Percentiles rank a stretch among this genome's conserved stretches.
Conservation (phyloP, 192 early-diverging fungal genomes). For the Mortierella alpina region DNA sequence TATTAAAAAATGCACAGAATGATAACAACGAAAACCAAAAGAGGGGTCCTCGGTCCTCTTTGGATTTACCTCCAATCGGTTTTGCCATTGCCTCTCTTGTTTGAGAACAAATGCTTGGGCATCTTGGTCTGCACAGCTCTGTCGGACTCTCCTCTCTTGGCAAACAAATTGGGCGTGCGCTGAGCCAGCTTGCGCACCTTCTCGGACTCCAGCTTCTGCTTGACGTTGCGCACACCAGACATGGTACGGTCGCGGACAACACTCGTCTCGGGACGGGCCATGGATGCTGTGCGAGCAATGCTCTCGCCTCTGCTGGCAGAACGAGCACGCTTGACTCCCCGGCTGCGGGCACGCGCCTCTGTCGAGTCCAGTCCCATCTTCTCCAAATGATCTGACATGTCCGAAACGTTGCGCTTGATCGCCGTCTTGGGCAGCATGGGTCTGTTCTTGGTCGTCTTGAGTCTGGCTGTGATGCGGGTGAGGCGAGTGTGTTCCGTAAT, state of each 20-base stretch:
- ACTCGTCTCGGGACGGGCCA: conserved; percentile 68
- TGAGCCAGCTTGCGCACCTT: conserved; percentile 83
- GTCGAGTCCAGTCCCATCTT: conserved; percentile 78
- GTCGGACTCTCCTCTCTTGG: conserved; percentile 93
- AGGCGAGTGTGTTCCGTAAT: conserved; percentile 90
- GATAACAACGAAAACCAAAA: too few species aligned
- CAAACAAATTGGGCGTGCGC: conserved; percentile 79
- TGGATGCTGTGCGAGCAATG: conserved; percentile 70
- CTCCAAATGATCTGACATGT: conserved; percentile 80
- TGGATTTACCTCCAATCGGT: conserved; percentile 80
- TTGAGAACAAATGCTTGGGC: conserved; percentile 98
- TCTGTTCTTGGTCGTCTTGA: conserved; percentile 85
- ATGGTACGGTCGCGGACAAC: conserved; percentile 73
- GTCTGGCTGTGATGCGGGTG: conserved; percentile 77
- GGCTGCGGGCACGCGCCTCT: conserved; percentile 72
- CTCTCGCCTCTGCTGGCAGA: conserved; percentile 76
- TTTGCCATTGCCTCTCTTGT: conserved; percentile 87
- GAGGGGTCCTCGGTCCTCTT: too few species aligned
- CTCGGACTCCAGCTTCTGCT: conserved; percentile 73
- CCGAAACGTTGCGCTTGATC: conserved; percentile 51
- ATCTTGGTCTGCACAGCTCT: conserved; percentile 88
- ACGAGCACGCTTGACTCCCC: conserved; percentile 78
- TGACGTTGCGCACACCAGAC: conserved; percentile 77
- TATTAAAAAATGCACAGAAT: too few species aligned
- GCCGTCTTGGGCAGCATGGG: conserved; percentile 76